A percentile compares a stretch with the other conserved stretches of the same genome.
Evolutionary conservation across 148 eudicot species (phyloP).

Genomic region (Rhododendron griersonianum): DNA sequence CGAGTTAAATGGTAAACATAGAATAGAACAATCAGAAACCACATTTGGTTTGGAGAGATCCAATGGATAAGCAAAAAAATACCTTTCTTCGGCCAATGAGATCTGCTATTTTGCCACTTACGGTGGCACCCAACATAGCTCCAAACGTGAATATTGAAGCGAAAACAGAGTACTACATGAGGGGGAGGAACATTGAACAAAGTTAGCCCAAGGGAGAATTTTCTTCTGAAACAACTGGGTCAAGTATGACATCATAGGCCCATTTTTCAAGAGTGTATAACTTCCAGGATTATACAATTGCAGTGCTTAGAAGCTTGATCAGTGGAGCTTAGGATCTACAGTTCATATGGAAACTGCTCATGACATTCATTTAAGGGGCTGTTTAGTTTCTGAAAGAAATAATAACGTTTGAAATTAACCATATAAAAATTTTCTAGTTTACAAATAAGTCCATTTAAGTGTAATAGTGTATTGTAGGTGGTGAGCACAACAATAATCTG

Average conservation of each 20-base stretch:
- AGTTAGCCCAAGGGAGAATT: neutral
- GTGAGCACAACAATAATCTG: neutral
- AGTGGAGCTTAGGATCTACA: neutral
- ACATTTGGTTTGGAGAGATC: neutral
- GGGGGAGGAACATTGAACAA: neutral
- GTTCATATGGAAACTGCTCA: neutral
- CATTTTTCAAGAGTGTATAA: neutral
- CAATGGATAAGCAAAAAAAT: conserved; percentile 17
- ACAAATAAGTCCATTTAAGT: neutral
- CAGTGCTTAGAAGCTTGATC: neutral
- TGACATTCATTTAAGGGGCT: neutral
- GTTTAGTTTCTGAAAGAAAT: neutral
- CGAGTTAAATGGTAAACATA: neutral
- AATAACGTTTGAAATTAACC: neutral
- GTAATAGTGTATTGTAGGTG: no score
- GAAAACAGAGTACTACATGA: conserved; percentile 1
- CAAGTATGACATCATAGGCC: neutral
- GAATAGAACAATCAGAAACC: neutral
- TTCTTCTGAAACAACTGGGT: neutral
- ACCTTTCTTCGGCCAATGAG: conserved; percentile 38
- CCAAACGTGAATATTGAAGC: conserved; percentile 40
- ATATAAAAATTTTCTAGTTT: neutral
- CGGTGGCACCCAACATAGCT: conserved; percentile 46
- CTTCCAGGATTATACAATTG: neutral
- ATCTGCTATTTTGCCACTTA: conserved; percentile 53